Evolutionary conservation across 345 rosid genomes (phyloP).

Genomic region (Aegle marmelos): DNA sequence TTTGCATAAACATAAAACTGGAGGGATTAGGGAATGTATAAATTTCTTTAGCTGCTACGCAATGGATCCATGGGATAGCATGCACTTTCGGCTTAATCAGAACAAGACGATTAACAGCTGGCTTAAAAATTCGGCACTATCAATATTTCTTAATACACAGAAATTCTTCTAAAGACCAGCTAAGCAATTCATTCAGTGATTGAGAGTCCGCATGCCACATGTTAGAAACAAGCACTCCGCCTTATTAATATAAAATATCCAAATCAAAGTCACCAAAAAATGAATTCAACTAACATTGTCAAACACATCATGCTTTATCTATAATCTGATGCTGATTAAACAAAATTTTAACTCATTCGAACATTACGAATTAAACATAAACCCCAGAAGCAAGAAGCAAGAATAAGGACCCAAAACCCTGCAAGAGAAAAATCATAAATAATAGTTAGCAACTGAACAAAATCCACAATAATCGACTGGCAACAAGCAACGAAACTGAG

Average conservation of each 20-base stretch:
- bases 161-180: background rate
- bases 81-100: no score
- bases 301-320: conserved; percentile 8
- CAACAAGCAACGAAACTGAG: background rate
- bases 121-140: background rate
- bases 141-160: background rate
- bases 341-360: conserved; percentile 14
- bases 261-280: conserved; percentile 4
- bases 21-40: no score
- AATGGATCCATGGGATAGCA: no score
- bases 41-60: no score
- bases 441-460: conserved; percentile 7
- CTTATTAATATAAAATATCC: background rate
- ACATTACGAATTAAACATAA: conserved; percentile 52
- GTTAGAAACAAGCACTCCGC: background rate
- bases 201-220: background rate
- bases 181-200: background rate
- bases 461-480: background rate
- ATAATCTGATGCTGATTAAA: conserved; percentile 5
- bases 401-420: conserved; percentile 97
- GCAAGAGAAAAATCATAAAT: conserved; percentile 25
- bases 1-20: no score
- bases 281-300: conserved; percentile 6
- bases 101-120: no score
- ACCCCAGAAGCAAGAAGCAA: conserved; percentile 83